Percentiles rank a stretch among this genome's conserved stretches.
phyloP scores from a whole-genome alignment of 2,329 filamentous ascomycete genomes.

The Ophidiomyces ophidiicola region DNA sequence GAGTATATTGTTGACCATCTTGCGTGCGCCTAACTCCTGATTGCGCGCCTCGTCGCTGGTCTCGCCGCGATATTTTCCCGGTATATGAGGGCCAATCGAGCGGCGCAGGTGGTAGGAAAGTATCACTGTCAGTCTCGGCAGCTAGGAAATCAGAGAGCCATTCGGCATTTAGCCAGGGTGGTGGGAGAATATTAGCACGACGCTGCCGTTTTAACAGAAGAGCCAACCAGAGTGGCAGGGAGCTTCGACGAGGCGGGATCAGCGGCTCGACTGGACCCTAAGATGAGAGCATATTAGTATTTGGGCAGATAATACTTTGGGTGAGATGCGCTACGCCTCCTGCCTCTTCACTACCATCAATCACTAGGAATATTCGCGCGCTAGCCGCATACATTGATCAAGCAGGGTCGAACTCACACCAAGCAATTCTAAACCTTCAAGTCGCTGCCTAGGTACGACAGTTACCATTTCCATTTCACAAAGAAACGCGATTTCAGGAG shows the following conservation, averaged over 20 bases:
- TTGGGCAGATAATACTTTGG: no score
- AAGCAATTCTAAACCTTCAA: constrained; percentile 74
- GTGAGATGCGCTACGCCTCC: no score
- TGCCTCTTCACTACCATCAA: no score
- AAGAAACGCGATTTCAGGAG: constrained; percentile 81
- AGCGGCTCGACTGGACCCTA: constrained; percentile 69
- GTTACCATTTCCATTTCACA: constrained; percentile 97
- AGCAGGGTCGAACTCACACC: constrained; percentile 52
- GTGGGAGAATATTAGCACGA: constrained; percentile 82
- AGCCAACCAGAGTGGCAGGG: constrained; percentile 85
- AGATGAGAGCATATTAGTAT: not conserved
- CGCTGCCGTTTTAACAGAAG: constrained; percentile 88
- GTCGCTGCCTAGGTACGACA: constrained; percentile 76
- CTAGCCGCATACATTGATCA: no score
- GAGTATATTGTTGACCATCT: constrained; percentile 30
- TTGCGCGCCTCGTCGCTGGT: constrained; percentile 19
- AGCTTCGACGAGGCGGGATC: constrained; percentile 65
- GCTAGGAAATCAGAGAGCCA: constrained; percentile 67
- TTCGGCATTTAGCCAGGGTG: constrained; percentile 70
- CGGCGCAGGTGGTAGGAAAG: constrained; percentile 67
- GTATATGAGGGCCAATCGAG: constrained; percentile 37
- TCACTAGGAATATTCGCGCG: no score
- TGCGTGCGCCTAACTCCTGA: constrained; percentile 25
- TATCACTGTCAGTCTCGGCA: constrained; percentile 60
- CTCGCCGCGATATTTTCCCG: constrained; percentile 18